Base-by-base conservation (phyloP, 2,329 filamentous ascomycete species). In the Aureobasidium mangrovei region DNA sequence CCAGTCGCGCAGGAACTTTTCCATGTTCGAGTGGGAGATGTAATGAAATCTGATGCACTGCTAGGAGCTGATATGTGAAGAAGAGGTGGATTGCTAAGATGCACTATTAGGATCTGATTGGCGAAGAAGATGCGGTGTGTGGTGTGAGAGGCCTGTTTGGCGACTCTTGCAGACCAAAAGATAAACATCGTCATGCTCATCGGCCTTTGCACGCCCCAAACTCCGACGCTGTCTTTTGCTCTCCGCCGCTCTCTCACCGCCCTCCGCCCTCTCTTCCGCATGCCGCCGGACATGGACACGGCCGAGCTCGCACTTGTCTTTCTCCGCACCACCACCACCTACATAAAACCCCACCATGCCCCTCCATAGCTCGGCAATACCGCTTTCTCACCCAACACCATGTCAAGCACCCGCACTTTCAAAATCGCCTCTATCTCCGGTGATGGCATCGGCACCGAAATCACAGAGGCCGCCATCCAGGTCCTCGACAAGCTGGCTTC, bases 1-100 rank as follows among this genome's bases (percentile, higher is more conserved):
- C 93, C 93, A 98, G 66, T 88, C 86, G 68, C 91, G 85, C 66
- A 98, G 79, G 72, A 91, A 96, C 65, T 83, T 84, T 77, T 97
- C 90, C 93, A 98, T 97, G 29, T 12, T 8, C 7, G 9, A 7
- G 2, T 39, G 8, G 4, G 8, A 36, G 31, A 39, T 42, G 36
- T 28, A 32, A 33, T 12, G 38, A 32, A n/a, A 24, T 10, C 33
- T 40, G 41, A 52, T 42, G 40, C 31, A 38, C 36, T 35, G 32
- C 7, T 38, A 31, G 49, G 40, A 53, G n/a, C 48, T 35, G 48
- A 53, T 53, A 27, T 33, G n/a, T 10, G 31, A 31, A 45, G 39
- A 53, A 45, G 41, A 53, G 41, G 40, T 53, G 41, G 7, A 39
- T 39, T 43, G 49, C 36, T 53, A 40, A 45, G 45, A 53, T 45